Evolutionary conservation across 345 rosid genomes (phyloP), one percentile per base, ranked within the genome.

Genomic region (Lumnitzera racemosa): DNA sequence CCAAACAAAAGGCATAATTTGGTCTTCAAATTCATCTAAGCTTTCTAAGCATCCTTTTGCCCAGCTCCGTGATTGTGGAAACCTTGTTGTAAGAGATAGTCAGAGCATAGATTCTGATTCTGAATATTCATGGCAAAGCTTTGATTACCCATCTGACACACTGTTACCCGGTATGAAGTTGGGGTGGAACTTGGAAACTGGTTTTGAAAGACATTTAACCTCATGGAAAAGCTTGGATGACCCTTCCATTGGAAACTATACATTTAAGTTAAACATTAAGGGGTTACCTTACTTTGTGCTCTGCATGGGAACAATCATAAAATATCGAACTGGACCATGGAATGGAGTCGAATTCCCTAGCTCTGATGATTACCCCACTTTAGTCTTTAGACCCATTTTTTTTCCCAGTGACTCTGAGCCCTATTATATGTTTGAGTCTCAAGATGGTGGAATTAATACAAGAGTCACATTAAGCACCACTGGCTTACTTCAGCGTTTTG

Each of bases 61-160:
- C 14, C 70, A 47, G 64, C 50, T 71, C 53, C 52, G 74, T 43
- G 84, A 76, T n/a, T 56, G 73, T 11, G 84, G 79, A 13, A 76
- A 80, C 48, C 70, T 80, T 3, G 63, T 74, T 5, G 49, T 76
- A 4, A 63, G 55, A 46, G 74, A 71, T 4, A 15, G 0, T 6
- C 52, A 15, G 2, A 5, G 9, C 25, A 25, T 1, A 13, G 16
- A 49, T 2, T 31, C 24, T 51, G 47, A 29, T 20, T 20, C 24
- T 51, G 47, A 29, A 7, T 80, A 51, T 53, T 7, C 23, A n/a
- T 77, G 80, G 81, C 81, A 74, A 23, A 74, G 78, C 23, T 77
- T 80, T 53, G 76, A 77, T 46, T 27, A 61, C 46, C 74, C 74
- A 2, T 65, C 76, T 0, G 76, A 79, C 51, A 70, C 78, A 24